phyloP scores from a whole-genome alignment of 2,329 filamentous ascomycete genomes.

The Exophiala lecanii-corni region DNA sequence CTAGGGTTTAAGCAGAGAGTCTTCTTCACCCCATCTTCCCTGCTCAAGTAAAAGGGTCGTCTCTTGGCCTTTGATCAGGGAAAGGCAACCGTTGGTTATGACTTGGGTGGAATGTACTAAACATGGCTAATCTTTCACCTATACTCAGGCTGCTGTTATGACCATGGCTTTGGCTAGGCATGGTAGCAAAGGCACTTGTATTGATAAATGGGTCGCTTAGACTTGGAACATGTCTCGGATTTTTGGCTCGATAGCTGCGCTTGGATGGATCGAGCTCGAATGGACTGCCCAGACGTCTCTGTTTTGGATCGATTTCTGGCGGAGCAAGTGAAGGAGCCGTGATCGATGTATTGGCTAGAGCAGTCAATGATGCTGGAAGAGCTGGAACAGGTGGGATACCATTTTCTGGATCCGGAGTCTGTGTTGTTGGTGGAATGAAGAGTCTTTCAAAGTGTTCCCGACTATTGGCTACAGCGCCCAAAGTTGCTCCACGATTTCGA shows the following conservation, averaged over 20 bases:
- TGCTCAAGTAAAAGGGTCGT: slow-evolving; percentile 19
- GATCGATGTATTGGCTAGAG: slow-evolving; percentile 18
- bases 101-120: slow-evolving; percentile 19
- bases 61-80: slow-evolving; percentile 6
- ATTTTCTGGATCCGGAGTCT: slow-evolving; percentile 26
- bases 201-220: slow-evolving; percentile 42
- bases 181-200: slow-evolving; percentile 21
- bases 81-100: slow-evolving; percentile 13
- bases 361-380: slow-evolving; percentile 19
- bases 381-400: slow-evolving; percentile 22
- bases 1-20: no score
- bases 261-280: slow-evolving; percentile 39
- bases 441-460: slow-evolving; percentile 50
- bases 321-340: slow-evolving; percentile 28
- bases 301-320: slow-evolving; percentile 34
- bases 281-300: slow-evolving; percentile 45
- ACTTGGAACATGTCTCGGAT: slow-evolving; percentile 38
- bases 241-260: slow-evolving; percentile 32
- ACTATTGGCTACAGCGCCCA: slow-evolving; percentile 49
- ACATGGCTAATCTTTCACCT: slow-evolving; percentile 21
- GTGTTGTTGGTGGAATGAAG: slow-evolving; percentile 45
- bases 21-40: no score
- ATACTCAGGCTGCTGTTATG: slow-evolving; percentile 21
- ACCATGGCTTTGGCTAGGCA: slow-evolving; percentile 14
- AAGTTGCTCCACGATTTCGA: slow-evolving; percentile 58